These are phyloP conservation scores for Cryphonectria japonica DNA, from an alignment of 2,329 filamentous ascomycete genomes.

Conservation along the genomic window DNA sequence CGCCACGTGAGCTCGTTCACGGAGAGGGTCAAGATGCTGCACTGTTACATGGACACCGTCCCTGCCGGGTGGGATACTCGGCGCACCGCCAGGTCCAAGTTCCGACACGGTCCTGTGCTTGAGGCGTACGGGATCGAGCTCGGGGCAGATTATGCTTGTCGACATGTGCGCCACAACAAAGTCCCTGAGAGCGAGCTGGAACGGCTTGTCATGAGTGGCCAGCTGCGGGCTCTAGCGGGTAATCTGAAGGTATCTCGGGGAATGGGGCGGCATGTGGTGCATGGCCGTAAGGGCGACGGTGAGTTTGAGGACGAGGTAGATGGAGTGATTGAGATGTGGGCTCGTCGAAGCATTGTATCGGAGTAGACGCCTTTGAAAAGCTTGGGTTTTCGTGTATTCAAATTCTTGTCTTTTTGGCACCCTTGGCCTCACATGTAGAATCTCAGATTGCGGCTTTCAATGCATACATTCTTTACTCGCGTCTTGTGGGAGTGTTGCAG, in stretches of 20 bases:
- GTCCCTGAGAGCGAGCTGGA: background rate
- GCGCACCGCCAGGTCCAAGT: constrained; percentile 1
- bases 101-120: background rate
- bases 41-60: constrained; percentile 8
- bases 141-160: background rate
- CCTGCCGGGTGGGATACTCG: background rate
- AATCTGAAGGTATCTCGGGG: background rate
- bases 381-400: background rate
- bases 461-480: too few relatives aligned
- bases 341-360: background rate
- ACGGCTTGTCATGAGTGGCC: background rate
- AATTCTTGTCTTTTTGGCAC: too few relatives aligned
- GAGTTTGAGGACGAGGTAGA: background rate
- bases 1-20: background rate
- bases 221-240: background rate
- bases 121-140: constrained; percentile 5
- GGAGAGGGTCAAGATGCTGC: constrained; percentile 6
- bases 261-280: background rate
- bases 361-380: background rate
- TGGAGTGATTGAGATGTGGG: background rate
- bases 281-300: too few relatives aligned
- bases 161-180: background rate
- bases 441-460: too few relatives aligned
- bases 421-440: too few relatives aligned
- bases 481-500: too few relatives aligned